phyloP scores from a whole-genome alignment of 2,329 filamentous ascomycete genomes.

The Fusarium humuli region DNA sequence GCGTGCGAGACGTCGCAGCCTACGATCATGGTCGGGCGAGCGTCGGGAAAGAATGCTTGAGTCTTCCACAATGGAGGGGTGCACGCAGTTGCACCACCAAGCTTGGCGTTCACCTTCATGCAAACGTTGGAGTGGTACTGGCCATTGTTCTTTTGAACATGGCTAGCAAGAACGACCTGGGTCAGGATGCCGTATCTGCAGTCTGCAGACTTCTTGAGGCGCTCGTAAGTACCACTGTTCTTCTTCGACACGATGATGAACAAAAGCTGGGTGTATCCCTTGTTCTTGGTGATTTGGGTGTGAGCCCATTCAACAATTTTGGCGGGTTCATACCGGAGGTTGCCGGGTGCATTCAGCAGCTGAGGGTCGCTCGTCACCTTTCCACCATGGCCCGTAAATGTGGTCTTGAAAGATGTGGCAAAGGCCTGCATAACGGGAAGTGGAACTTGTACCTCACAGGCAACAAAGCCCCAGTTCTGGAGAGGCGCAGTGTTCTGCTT shows the following conservation, averaged over 20 bases:
- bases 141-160: slow-evolving; percentile 75
- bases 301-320: slow-evolving; percentile 61
- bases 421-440: slow-evolving; percentile 52
- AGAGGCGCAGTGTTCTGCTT: slow-evolving; percentile 71
- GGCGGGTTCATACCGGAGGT: slow-evolving; percentile 56
- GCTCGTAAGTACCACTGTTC: slow-evolving; percentile 78
- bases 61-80: slow-evolving; percentile 52
- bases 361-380: slow-evolving; percentile 52
- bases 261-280: slow-evolving; percentile 76
- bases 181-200: slow-evolving; percentile 86
- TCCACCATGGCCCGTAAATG: slow-evolving; percentile 64
- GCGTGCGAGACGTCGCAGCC: slow-evolving; percentile 92
- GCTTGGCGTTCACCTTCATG: slow-evolving; percentile 97
- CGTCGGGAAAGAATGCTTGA: slow-evolving; percentile 52
- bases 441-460: slow-evolving; percentile 67
- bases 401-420: slow-evolving; percentile 56
- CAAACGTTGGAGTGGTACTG: slow-evolving; percentile 95
- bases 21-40: slow-evolving; percentile 80
- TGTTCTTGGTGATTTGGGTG: slow-evolving; percentile 64
- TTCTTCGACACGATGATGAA: slow-evolving; percentile 81
- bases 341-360: slow-evolving; percentile 50
- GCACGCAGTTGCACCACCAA: slow-evolving; percentile 81
- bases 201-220: slow-evolving; percentile 90
- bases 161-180: slow-evolving; percentile 79
- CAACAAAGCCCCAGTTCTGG: slow-evolving; percentile 79